A percentile compares a stretch with the other conserved stretches of the same genome.
phyloP scores from a whole-genome alignment of 1,284 basidiomycete species.

The Laetiporus sulphureus region DNA sequence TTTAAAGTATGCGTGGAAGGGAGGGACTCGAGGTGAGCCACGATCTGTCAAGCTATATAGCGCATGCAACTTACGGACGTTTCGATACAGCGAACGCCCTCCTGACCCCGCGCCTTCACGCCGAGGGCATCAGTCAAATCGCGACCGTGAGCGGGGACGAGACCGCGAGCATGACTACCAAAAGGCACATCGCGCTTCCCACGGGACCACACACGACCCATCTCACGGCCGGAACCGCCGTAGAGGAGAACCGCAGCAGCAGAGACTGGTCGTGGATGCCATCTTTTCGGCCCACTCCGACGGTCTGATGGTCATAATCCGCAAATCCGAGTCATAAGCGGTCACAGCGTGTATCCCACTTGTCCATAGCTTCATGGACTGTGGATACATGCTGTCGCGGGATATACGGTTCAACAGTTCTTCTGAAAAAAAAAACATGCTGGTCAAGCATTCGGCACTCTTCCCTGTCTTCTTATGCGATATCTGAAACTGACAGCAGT shows the following conservation, averaged over 20 bases:
- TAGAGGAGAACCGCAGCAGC: constrained; percentile 16
- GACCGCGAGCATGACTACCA: too few relatives aligned
- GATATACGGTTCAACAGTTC: neutral
- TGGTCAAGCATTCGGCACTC: too few relatives aligned
- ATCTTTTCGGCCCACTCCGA: constrained; percentile 80
- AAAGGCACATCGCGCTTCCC: constrained; percentile 2
- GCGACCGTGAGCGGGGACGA: constrained; percentile 1
- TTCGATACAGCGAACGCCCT: constrained; percentile 17
- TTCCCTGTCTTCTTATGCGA: too few relatives aligned
- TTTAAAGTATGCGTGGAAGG: constrained; percentile 51
- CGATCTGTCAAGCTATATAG: neutral
- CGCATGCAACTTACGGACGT: neutral
- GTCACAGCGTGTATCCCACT: too few relatives aligned
- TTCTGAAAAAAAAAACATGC: neutral
- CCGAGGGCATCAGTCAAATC: constrained; percentile 13
- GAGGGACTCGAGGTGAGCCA: constrained; percentile 48
- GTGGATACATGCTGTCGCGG: neutral
- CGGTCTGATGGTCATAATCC: constrained; percentile 69
- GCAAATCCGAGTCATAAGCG: constrained; percentile 28
- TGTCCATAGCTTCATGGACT: neutral
- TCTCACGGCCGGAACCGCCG: constrained; percentile 5
- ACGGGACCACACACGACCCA: constrained; percentile 8
- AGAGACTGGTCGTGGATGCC: constrained; percentile 54
- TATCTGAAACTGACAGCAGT: too few relatives aligned
- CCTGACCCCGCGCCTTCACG: constrained; percentile 18